Evolutionary conservation across 1,284 basidiomycete genomes (phyloP).

Genomic region (Ganoderma lingzhi): DNA sequence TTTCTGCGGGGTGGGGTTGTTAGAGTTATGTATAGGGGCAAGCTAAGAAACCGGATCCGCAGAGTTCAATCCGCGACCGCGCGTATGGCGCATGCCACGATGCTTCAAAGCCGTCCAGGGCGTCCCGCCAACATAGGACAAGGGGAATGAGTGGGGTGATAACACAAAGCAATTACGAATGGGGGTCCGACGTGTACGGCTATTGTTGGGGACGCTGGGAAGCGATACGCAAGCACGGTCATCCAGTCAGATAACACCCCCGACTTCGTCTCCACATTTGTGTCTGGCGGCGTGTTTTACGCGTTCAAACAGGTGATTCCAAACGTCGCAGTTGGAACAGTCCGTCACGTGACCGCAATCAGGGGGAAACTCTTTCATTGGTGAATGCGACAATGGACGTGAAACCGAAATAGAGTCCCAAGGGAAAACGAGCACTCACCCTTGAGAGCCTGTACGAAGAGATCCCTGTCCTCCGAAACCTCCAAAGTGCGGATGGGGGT

Average conservation of each 20-base stretch:
- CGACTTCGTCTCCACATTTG: neutral
- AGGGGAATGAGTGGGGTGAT: neutral
- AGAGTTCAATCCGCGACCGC: neutral
- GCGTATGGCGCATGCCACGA: neutral
- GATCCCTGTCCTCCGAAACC: conserved; percentile 96
- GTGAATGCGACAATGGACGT: neutral
- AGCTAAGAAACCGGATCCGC: conserved; percentile 11
- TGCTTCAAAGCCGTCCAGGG: neutral
- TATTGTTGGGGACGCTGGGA: neutral
- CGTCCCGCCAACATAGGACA: neutral
- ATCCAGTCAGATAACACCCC: no score
- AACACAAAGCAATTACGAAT: neutral
- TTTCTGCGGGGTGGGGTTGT: conserved; percentile 68
- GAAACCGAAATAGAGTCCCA: conserved; percentile 3
- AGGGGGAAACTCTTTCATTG: neutral
- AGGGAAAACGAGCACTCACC: conserved; percentile 53
- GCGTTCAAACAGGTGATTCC: neutral
- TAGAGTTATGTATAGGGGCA: neutral
- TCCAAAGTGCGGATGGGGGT: conserved; percentile 96
- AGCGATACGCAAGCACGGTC: neutral
- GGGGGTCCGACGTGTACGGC: neutral
- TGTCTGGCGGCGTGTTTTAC: neutral
- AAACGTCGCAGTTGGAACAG: neutral
- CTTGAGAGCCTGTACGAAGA: conserved; percentile 97
- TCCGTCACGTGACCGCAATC: neutral